A percentile compares a stretch with the other conserved stretches of the same genome.
Evolutionary conservation across 768 basidiomycete genomes (phyloP).

Genomic region (Serendipita indica): DNA sequence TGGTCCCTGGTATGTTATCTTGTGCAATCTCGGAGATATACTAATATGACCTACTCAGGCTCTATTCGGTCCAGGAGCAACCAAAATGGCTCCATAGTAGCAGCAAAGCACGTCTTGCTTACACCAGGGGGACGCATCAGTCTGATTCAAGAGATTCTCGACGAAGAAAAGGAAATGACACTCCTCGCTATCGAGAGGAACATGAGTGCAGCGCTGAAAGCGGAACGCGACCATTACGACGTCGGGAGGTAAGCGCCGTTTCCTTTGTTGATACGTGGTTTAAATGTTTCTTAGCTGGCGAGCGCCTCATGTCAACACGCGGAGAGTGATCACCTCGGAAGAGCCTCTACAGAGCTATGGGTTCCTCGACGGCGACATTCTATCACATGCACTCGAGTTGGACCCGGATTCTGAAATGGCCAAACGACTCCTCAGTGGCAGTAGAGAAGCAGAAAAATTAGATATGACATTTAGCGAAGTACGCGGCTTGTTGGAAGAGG

Average conservation of each 20-base stretch:
- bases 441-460: constrained; percentile 43
- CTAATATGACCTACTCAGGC: constrained; percentile 7
- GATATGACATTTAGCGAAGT: constrained; percentile 30
- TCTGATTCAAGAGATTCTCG: constrained; percentile 46
- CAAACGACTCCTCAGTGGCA: constrained; percentile 41
- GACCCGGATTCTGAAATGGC: constrained; percentile 28
- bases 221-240: constrained; percentile 34
- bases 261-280: constrained; percentile 5
- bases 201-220: constrained; percentile 38
- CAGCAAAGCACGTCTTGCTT: constrained; percentile 54
- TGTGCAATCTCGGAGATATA: background rate
- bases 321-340: constrained; percentile 39
- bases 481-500: constrained; percentile 27
- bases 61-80: constrained; percentile 24
- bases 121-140: constrained; percentile 71
- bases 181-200: constrained; percentile 66
- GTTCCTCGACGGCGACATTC: constrained; percentile 79
- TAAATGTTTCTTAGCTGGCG: constrained; percentile 38
- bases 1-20: constrained; percentile 41
- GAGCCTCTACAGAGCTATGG: constrained; percentile 43
- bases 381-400: constrained; percentile 48
- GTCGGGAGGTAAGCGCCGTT: constrained; percentile 41
- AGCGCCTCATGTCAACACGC: constrained; percentile 46
- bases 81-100: constrained; percentile 36
- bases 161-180: constrained; percentile 34